phyloP scores from a whole-genome alignment of 495 filamentous ascomycete genomes.

The Staphylotrichum longicolle region DNA sequence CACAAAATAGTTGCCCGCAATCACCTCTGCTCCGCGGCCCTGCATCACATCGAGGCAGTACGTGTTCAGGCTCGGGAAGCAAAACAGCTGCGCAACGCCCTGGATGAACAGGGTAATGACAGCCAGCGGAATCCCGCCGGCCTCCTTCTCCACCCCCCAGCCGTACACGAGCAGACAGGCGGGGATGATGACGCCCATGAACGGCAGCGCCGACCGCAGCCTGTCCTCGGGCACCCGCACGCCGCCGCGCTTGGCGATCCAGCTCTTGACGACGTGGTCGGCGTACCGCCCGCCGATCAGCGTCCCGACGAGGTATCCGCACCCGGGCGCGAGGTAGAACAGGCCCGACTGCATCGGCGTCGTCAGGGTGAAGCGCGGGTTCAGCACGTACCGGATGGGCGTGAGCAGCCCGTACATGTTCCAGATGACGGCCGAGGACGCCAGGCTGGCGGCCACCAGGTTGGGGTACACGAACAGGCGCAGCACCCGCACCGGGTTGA shows the following conservation, averaged over 20 bases:
- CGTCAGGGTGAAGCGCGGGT: conserved; percentile 59
- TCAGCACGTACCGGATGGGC: conserved; percentile 71
- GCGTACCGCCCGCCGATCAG: conserved; percentile 71
- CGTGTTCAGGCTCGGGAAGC: conserved; percentile 69
- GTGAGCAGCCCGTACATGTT: conserved; percentile 72
- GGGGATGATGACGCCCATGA: conserved; percentile 60
- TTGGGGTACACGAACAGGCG: conserved; percentile 65
- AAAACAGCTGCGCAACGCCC: conserved; percentile 70
- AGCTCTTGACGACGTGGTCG: conserved; percentile 62
- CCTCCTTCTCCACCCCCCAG: conserved; percentile 65
- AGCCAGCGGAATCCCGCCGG: conserved; percentile 65
- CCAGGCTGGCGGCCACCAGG: conserved; percentile 58
- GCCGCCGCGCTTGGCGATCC: conserved; percentile 56
- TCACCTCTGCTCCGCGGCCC: conserved; percentile 60
- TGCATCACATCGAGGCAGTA: conserved; percentile 78
- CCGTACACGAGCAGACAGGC: conserved; percentile 68
- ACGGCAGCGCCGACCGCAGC: conserved; percentile 58
- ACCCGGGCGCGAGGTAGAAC: conserved; percentile 72
- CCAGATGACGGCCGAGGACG: conserved; percentile 63
- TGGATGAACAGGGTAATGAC: conserved; percentile 70
- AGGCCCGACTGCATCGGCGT: conserved; percentile 65
- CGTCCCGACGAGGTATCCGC: conserved; percentile 67
- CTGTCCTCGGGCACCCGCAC: conserved; percentile 67
- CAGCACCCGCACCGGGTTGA: conserved; percentile 62
- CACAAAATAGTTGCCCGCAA: conserved; percentile 71